Evolutionary conservation across 1,139 yeast genomes (phyloP).

Genomic region (Sugiyamaella novakii): DNA sequence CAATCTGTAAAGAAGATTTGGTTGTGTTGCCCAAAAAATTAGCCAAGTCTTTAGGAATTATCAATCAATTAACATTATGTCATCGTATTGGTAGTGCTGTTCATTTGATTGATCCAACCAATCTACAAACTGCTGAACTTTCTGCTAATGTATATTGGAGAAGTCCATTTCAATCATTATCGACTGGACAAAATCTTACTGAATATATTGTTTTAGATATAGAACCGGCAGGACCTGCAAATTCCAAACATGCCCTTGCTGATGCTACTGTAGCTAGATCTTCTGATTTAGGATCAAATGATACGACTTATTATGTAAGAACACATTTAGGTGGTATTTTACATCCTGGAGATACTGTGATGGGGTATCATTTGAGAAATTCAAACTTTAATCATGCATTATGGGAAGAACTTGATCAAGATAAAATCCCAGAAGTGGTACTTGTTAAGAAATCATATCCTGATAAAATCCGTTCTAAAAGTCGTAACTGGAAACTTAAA

Average conservation of each 20-base stretch:
- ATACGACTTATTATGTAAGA: constrained; percentile 76
- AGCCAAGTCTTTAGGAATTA: constrained; percentile 81
- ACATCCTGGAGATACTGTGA: constrained; percentile 94
- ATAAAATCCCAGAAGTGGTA: constrained; percentile 74
- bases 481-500: constrained; percentile 91
- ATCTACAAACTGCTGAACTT: constrained; percentile 77
- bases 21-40: constrained; percentile 86
- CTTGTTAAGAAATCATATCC: constrained; percentile 89
- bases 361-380: constrained; percentile 85
- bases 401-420: constrained; percentile 72
- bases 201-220: constrained; percentile 93
- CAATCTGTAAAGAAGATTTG: constrained; percentile 94
- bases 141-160: constrained; percentile 79
- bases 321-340: constrained; percentile 91
- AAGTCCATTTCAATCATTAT: constrained; percentile 71
- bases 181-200: constrained; percentile 71
- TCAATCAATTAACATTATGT: constrained; percentile 60
- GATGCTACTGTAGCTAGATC: constrained; percentile 90
- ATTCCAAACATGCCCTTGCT: constrained; percentile 80
- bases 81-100: constrained; percentile 77
- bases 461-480: constrained; percentile 68
- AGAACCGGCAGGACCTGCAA: constrained; percentile 83
- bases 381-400: constrained; percentile 86
- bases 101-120: constrained; percentile 80
- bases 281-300: constrained; percentile 84